These are phyloP conservation scores for Juglanconis sp. DNA, from an alignment of 2,329 filamentous ascomycete species.

Conservation along the genomic window DNA sequence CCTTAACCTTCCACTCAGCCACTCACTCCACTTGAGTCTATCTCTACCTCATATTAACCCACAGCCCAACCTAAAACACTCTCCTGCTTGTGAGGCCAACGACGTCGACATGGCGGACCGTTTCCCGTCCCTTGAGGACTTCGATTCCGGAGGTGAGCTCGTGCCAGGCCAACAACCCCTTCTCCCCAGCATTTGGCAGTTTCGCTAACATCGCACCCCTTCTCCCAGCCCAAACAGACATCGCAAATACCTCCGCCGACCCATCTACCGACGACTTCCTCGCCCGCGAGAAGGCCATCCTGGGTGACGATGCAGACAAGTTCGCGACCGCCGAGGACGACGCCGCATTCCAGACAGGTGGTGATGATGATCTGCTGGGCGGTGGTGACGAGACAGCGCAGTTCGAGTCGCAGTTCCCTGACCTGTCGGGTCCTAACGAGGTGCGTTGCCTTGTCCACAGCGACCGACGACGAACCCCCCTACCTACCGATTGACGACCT, in stretches of 20 bases:
- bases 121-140: slow-evolving; percentile 77
- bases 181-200: background rate
- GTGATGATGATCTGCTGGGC: slow-evolving; percentile 71
- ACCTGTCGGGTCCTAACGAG: slow-evolving; percentile 66
- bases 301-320: slow-evolving; percentile 90
- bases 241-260: slow-evolving; percentile 54
- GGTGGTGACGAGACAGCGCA: slow-evolving; percentile 44
- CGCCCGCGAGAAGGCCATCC: slow-evolving; percentile 80
- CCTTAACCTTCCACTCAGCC: background rate
- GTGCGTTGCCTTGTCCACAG: slow-evolving; percentile 38
- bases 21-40: background rate
- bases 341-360: slow-evolving; percentile 60
- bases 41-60: too few relatives aligned
- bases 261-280: slow-evolving; percentile 79
- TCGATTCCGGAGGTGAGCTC: slow-evolving; percentile 60
- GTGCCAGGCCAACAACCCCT: slow-evolving; percentile 4
- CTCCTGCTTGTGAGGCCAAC: background rate
- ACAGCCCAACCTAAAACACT: too few relatives aligned
- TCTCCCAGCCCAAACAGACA: slow-evolving; percentile 63
- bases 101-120: slow-evolving; percentile 65
- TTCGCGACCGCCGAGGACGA: slow-evolving; percentile 77
- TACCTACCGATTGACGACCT: background rate
- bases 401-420: slow-evolving; percentile 90
- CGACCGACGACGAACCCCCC: background rate
- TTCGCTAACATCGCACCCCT: slow-evolving; percentile 23